Conservation (phyloP, 177 flowering plant species). For the Vitis hybrid region DNA sequence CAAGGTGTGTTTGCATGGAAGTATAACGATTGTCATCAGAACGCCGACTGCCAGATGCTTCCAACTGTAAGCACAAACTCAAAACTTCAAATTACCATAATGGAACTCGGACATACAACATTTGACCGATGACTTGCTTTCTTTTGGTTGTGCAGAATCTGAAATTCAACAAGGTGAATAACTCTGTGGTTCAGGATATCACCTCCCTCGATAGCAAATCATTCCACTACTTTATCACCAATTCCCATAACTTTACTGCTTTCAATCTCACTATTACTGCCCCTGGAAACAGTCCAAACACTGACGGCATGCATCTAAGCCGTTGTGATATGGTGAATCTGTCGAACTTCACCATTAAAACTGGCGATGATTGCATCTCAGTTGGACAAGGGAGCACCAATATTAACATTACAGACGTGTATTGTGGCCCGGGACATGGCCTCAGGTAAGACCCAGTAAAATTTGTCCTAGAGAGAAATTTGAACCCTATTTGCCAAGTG, state of each 20-base stretch:
- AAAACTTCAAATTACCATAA: no score
- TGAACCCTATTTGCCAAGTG: no score
- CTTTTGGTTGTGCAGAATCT: conserved; percentile 31
- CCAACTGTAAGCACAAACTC: conserved; percentile 31
- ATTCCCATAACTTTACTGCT: conserved; percentile 14
- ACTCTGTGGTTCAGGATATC: conserved; percentile 19
- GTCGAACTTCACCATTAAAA: conserved; percentile 17
- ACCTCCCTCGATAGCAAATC: conserved; percentile 30
- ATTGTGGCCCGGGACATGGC: conserved; percentile 54
- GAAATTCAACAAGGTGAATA: conserved; percentile 22
- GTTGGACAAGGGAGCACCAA: conserved; percentile 31
- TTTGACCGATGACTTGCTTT: background rate
- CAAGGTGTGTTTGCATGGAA: conserved; percentile 41
- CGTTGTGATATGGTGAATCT: conserved; percentile 18
- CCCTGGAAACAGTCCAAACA: conserved; percentile 49
- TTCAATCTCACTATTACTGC: conserved; percentile 28
- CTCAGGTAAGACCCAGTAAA: conserved; percentile 24
- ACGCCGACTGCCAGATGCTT: conserved; percentile 26
- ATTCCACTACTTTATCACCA: conserved; percentile 27
- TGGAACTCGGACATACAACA: no score
- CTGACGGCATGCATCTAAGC: conserved; percentile 48
- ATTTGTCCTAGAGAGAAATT: no score
- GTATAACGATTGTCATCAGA: conserved; percentile 28
- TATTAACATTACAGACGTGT: conserved; percentile 15
- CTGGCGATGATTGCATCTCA: conserved; percentile 47